Percentiles rank a stretch among this genome's conserved stretches.
Conservation (phyloP, 2,329 filamentous ascomycete species). For the Botrytis fabae region DNA sequence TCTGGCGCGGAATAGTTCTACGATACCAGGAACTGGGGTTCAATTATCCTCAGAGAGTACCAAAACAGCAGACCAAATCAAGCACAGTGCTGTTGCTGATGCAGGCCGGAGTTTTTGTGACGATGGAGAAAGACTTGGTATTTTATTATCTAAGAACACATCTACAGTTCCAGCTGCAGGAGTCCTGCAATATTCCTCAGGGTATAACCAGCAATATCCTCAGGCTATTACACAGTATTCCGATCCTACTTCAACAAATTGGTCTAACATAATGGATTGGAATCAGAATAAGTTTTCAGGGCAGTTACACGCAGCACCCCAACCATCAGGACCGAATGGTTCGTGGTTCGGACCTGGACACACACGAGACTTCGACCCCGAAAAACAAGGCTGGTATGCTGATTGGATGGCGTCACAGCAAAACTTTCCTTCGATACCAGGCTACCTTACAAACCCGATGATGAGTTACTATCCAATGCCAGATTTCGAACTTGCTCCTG, state of each 20-base stretch:
- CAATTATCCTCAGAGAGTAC: background rate
- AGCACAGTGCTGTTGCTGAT: background rate
- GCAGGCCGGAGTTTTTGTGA: background rate
- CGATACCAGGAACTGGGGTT: background rate
- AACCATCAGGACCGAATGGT: background rate
- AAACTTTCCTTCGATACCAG: background rate
- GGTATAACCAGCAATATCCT: background rate
- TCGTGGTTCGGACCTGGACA: background rate
- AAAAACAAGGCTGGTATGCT: background rate
- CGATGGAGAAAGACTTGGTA: background rate
- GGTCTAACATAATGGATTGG: background rate
- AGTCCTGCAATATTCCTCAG: background rate
- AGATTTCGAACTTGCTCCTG: background rate
- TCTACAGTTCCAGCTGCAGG: background rate
- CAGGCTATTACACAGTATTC: background rate
- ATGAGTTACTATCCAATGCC: background rate
- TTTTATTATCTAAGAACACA: background rate
- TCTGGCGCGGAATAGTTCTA: background rate
- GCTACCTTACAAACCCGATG: background rate
- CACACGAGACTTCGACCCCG: background rate
- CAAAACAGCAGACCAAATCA: background rate
- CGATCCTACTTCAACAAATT: background rate
- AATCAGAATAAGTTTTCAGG: background rate
- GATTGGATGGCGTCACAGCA: slow-evolving; percentile 8
- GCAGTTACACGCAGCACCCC: background rate